These are phyloP conservation scores for Colletotrichum sp. DNA, from an alignment of 2,329 filamentous ascomycete species.

Conservation along the genomic window DNA sequence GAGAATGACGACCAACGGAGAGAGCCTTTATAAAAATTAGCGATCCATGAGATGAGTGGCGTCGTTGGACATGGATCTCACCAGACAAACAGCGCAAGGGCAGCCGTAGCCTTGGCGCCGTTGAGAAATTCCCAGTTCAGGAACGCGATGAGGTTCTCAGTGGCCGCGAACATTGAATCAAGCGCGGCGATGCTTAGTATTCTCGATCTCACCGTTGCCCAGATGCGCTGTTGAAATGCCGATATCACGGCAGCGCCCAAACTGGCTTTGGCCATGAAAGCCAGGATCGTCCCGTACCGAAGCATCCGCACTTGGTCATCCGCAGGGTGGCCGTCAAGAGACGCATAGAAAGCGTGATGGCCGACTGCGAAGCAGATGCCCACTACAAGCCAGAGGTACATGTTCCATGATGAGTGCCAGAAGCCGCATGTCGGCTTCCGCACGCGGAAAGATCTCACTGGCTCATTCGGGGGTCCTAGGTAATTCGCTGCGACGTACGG, in stretches of 20 bases:
- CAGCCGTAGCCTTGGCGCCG: constrained; percentile 33
- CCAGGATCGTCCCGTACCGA: constrained; percentile 37
- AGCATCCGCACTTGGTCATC: constrained; percentile 36
- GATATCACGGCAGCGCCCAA: constrained; percentile 35
- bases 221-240: constrained; percentile 25
- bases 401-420: constrained; percentile 39
- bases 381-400: constrained; percentile 36
- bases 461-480: neutral
- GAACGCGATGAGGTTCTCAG: constrained; percentile 32
- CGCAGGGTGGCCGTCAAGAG: constrained; percentile 31
- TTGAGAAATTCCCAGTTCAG: constrained; percentile 31
- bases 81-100: constrained; percentile 38
- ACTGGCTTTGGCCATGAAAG: constrained; percentile 38
- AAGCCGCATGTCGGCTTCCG: constrained; percentile 11
- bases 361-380: constrained; percentile 34
- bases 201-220: constrained; percentile 23
- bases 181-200: constrained; percentile 22
- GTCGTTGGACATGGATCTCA: constrained; percentile 2
- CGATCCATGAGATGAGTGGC: accelerated
- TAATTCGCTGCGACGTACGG: neutral
- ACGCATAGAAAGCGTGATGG: constrained; percentile 38
- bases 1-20: constrained; percentile 42
- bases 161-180: constrained; percentile 36
- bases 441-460: neutral
- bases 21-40: constrained; percentile 14